A percentile compares a stretch with the other conserved stretches of the same genome.
phyloP scores from a whole-genome alignment of 805 yeast species.

The Wickerhamiella hasegawae region DNA sequence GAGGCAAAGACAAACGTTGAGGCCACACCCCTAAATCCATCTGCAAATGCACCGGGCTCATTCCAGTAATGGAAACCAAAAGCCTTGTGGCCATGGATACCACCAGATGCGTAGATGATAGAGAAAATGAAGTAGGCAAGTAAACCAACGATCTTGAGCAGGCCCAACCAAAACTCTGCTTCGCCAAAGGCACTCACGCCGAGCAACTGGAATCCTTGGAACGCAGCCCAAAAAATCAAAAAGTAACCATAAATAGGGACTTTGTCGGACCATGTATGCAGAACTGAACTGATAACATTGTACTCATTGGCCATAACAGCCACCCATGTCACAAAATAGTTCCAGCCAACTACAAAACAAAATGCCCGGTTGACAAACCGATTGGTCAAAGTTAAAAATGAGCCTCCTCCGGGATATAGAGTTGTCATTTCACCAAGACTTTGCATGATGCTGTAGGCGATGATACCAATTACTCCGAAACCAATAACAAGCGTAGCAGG shows the following conservation, averaged over 20 bases:
- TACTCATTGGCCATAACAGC: conserved; percentile 34
- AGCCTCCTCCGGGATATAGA: conserved; percentile 37
- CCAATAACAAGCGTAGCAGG: conserved; percentile 36
- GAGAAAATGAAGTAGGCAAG: conserved; percentile 40
- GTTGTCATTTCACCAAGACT: conserved; percentile 41
- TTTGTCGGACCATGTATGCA: conserved; percentile 30
- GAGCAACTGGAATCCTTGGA: conserved; percentile 30
- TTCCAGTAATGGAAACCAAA: conserved; percentile 48
- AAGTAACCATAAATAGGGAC: conserved; percentile 33
- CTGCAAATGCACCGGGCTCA: conserved; percentile 31
- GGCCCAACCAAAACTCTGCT: conserved; percentile 44
- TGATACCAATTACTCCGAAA: conserved; percentile 32
- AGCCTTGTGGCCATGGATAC: conserved; percentile 33
- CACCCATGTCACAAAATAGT: conserved; percentile 35
- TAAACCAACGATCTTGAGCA: conserved; percentile 40
- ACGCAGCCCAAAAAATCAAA: conserved; percentile 35
- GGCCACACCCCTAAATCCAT: conserved; percentile 31
- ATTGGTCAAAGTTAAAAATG: conserved; percentile 32
- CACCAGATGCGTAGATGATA: conserved; percentile 40
- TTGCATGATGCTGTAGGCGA: conserved; percentile 39
- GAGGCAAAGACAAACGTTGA: conserved; percentile 41
- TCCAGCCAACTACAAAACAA: conserved; percentile 33
- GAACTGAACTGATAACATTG: conserved; percentile 30
- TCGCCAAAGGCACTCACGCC: conserved; percentile 45
- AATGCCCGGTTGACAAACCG: conserved; percentile 32